A percentile compares a stretch with the other conserved stretches of the same genome.
Evolutionary conservation across 371 early-diverging fungal genomes (phyloP).

Genomic region (Mucor saturninus): DNA sequence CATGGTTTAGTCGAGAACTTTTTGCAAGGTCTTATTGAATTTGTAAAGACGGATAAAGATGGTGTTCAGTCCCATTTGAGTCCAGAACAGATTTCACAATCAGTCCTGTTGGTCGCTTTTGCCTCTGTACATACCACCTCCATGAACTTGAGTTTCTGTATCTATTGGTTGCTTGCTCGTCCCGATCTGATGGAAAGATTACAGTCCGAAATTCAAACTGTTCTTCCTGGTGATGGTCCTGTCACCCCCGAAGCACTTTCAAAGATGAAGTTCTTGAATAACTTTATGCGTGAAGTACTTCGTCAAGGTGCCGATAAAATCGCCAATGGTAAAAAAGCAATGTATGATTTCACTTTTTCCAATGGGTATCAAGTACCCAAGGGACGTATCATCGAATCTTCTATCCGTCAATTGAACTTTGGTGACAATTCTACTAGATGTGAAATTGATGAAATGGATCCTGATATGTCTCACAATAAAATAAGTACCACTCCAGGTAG

Average conservation of each 20-base stretch:
- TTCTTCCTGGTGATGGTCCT: constrained; percentile 1
- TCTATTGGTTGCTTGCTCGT: no score
- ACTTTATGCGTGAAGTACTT: constrained; percentile 40
- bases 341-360: constrained; percentile 35
- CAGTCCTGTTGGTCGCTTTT: no score
- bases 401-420: constrained; percentile 36
- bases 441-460: constrained; percentile 33
- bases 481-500: constrained; percentile 25
- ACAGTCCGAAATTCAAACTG: no score
- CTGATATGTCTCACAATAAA: constrained; percentile 23
- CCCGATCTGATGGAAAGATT: no score
- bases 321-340: constrained; percentile 32
- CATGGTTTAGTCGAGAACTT: no score
- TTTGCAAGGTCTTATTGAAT: no score
- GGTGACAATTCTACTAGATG: constrained; percentile 24
- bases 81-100: no score
- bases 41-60: no score
- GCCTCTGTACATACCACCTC: no score
- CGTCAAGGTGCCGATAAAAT: constrained; percentile 41
- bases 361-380: constrained; percentile 48
- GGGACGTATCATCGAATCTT: constrained; percentile 30
- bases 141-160: no score
- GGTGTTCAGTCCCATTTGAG: no score
- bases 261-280: constrained; percentile 40
- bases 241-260: constrained; percentile 28